Conservation (phyloP, 1,284 basidiomycete genomes). For the Phlebopus sp. region DNA sequence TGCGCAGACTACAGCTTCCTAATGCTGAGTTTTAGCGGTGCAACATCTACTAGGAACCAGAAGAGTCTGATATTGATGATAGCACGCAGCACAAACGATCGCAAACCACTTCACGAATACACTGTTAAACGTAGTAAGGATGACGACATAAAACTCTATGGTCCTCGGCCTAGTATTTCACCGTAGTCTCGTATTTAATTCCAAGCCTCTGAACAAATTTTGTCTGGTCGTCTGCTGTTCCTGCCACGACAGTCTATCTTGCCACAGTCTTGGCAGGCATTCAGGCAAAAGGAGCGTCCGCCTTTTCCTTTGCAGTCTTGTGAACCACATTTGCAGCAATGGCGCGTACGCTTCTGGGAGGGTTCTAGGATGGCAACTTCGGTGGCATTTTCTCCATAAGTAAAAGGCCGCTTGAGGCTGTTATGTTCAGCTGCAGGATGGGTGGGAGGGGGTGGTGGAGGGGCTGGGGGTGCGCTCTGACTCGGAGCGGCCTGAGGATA, state of each 20-base stretch:
- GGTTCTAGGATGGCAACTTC: conserved; percentile 36
- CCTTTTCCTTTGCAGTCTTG: conserved; percentile 78
- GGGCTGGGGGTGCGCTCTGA: conserved; percentile 18
- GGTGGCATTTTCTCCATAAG: conserved; percentile 24
- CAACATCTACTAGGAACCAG: no score
- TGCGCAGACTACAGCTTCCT: no score
- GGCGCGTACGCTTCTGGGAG: conserved; percentile 44
- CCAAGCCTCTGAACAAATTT: conserved; percentile 66
- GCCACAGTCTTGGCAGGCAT: conserved; percentile 72
- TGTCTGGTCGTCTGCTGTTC: conserved; percentile 70
- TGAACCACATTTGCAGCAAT: conserved; percentile 70
- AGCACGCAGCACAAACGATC: background rate
- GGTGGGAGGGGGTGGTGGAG: conserved; percentile 13
- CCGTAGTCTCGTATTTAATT: conserved; percentile 11
- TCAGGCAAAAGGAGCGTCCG: conserved; percentile 63
- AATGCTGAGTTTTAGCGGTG: no score
- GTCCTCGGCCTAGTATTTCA: background rate
- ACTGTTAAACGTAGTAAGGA: conserved; percentile 6
- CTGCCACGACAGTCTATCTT: conserved; percentile 68
- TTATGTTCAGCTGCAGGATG: conserved; percentile 27
- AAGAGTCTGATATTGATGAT: no score
- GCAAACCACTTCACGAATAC: conserved; percentile 9
- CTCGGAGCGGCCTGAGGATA: conserved; percentile 22
- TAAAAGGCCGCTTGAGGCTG: conserved; percentile 29
- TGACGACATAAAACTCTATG: background rate